phyloP scores from a whole-genome alignment of 2,329 filamentous ascomycete genomes.

The Immersiporthe knoxdaviesiana region DNA sequence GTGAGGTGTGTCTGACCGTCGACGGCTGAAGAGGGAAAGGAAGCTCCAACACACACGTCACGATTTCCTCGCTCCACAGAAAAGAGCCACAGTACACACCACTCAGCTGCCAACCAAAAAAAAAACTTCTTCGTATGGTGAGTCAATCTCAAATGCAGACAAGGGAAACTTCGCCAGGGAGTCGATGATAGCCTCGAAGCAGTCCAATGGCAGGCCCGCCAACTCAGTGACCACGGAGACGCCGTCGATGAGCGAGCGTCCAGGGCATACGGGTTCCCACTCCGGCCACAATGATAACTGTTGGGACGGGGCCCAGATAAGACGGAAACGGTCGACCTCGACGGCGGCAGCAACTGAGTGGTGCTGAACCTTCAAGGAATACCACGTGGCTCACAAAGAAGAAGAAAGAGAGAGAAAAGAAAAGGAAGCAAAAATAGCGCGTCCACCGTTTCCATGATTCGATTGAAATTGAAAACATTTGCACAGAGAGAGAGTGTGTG shows the following conservation, averaged over 20 bases:
- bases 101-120: not conserved
- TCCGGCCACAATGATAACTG: slow-evolving; percentile 9
- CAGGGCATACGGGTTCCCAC: slow-evolving; percentile 5
- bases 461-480: not conserved
- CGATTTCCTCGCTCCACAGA: not conserved
- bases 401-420: not conserved
- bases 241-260: not conserved
- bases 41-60: slow-evolving; percentile 1
- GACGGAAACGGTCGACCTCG: slow-evolving; percentile 20
- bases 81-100: not conserved
- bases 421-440: not conserved
- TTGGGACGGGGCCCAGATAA: slow-evolving; percentile 4
- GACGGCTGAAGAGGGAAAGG: not conserved
- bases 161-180: not conserved
- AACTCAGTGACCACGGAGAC: not conserved
- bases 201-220: not conserved
- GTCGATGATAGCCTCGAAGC: slow-evolving; percentile 1
- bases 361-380: not conserved
- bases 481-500: no score
- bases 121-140: not conserved
- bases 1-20: no score
- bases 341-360: slow-evolving; percentile 9
- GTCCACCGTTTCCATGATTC: not conserved
- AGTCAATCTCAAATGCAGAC: not conserved
- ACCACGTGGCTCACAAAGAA: slow-evolving; percentile 3